Percentiles rank a stretch among this genome's conserved stretches.
These are phyloP conservation scores for Aspergillus sclerotioniger DNA, from an alignment of 495 filamentous ascomycete genomes.

Conservation along the genomic window DNA sequence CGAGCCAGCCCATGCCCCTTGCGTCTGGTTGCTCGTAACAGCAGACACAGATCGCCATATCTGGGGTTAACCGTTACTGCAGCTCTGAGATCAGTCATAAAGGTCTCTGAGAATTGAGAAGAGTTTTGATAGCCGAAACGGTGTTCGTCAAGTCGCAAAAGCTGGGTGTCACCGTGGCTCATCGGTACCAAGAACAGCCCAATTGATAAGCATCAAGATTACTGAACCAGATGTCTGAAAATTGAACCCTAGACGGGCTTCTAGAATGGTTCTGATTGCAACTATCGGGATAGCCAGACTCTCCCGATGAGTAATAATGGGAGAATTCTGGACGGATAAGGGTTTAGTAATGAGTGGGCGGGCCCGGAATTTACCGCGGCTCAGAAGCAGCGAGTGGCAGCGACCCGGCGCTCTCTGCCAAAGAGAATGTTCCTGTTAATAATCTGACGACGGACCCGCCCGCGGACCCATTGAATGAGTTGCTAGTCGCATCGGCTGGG, in stretches of 20 bases:
- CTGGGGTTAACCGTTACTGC: neutral
- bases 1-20: neutral
- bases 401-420: conserved; percentile 2
- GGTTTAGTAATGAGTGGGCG: conserved; percentile 2
- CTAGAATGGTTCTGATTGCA: neutral
- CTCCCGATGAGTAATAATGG: neutral
- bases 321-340: neutral
- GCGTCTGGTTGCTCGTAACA: neutral
- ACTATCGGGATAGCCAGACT: neutral
- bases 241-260: neutral
- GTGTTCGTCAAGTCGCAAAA: too few relatives aligned
- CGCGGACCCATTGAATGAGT: neutral
- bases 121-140: neutral
- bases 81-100: neutral
- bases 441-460: conserved; percentile 9
- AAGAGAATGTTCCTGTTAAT: conserved; percentile 15
- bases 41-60: neutral
- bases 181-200: too few relatives aligned
- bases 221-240: too few relatives aligned
- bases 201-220: too few relatives aligned
- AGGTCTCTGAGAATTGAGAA: neutral
- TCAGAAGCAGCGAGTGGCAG: neutral
- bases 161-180: too few relatives aligned
- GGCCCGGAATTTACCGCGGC: too few relatives aligned
- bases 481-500: neutral